These are phyloP conservation scores for Cyberlindnera mississippiensis DNA, from an alignment of 805 yeast genomes.

Conservation along the genomic window DNA sequence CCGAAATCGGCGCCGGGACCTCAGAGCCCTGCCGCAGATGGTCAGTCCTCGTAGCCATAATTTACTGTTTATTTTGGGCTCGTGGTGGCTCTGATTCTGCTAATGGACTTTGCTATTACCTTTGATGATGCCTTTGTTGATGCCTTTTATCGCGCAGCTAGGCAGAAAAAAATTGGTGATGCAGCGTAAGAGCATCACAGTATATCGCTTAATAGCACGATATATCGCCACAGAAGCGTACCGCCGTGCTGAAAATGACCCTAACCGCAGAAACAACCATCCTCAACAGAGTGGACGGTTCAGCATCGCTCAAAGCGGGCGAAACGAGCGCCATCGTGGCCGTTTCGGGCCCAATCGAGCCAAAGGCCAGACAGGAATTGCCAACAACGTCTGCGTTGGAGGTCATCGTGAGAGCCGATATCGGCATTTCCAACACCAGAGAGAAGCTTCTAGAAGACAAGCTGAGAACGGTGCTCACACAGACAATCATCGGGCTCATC, in stretches of 20 bases:
- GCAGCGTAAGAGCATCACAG: neutral
- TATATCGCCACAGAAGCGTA: too few relatives aligned
- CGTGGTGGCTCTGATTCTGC: too few relatives aligned
- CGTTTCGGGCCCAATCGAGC: slow-evolving; percentile 89
- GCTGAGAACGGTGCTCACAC: slow-evolving; percentile 54
- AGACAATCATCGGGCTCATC: slow-evolving; percentile 54
- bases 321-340: slow-evolving; percentile 62
- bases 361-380: slow-evolving; percentile 74
- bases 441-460: slow-evolving; percentile 76
- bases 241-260: too few relatives aligned
- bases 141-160: too few relatives aligned
- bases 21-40: slow-evolving; percentile 41
- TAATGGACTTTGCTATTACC: too few relatives aligned
- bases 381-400: slow-evolving; percentile 79
- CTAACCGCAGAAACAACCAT: slow-evolving; percentile 17
- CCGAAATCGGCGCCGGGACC: slow-evolving; percentile 38
- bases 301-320: slow-evolving; percentile 54
- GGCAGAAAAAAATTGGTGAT: too few relatives aligned
- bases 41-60: slow-evolving; percentile 24
- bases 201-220: too few relatives aligned
- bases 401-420: slow-evolving; percentile 70
- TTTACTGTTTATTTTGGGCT: too few relatives aligned
- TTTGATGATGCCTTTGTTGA: too few relatives aligned
- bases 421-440: slow-evolving; percentile 69
- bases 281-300: slow-evolving; percentile 73